Percentiles rank a stretch among this genome's conserved stretches.
These are phyloP conservation scores for Detonula confervacea DNA, from an alignment of 352 stramenopile species.

Conservation along the genomic window DNA sequence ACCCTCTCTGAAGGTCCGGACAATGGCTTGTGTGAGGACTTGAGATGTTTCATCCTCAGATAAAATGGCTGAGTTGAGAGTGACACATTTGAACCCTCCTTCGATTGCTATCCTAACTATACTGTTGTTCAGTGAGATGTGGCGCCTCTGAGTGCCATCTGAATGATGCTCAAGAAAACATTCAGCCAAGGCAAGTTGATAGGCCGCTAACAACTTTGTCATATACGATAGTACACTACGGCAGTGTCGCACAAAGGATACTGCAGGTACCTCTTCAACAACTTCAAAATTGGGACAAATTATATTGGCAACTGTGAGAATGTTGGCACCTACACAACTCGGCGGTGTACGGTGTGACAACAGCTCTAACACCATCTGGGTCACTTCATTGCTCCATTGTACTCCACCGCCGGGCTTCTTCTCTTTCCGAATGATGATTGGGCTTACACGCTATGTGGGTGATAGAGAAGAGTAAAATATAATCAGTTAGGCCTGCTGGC, in stretches of 20 bases:
- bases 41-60: conserved; percentile 3
- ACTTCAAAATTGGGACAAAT: background rate
- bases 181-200: background rate
- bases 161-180: background rate
- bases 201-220: background rate
- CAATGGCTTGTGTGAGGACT: background rate
- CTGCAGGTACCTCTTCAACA: conserved; percentile 3
- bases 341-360: background rate
- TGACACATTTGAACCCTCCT: background rate
- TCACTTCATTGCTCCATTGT: background rate
- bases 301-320: background rate
- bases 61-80: background rate
- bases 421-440: background rate
- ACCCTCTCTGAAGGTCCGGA: conserved; percentile 6
- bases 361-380: background rate
- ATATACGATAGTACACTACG: background rate
- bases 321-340: conserved; percentile 2
- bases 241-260: background rate
- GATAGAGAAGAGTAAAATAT: too few species aligned
- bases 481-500: too few species aligned
- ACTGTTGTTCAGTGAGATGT: background rate
- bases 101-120: conserved; percentile 1
- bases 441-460: background rate
- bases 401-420: background rate
- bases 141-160: background rate